These are phyloP conservation scores for Rhodosporidiobolus odoratus DNA, from an alignment of 768 basidiomycete species.

Conservation along the genomic window DNA sequence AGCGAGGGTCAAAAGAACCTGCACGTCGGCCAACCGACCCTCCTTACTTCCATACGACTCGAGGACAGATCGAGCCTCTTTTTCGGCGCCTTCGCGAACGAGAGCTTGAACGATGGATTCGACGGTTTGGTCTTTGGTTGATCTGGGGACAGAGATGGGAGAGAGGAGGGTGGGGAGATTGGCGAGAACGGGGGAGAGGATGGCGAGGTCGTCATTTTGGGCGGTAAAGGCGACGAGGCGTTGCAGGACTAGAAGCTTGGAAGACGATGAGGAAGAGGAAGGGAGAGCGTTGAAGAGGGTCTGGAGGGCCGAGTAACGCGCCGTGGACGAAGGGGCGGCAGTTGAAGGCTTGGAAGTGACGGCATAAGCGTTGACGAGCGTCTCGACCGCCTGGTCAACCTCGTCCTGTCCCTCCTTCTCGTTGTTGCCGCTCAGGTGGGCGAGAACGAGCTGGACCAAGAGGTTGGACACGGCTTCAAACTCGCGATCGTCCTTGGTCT, in stretches of 20 bases:
- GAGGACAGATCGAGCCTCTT: constrained; percentile 20
- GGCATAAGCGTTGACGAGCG: not conserved
- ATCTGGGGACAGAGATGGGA: constrained; percentile 18
- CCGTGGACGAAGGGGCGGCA: constrained; percentile 19
- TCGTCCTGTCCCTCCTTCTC: too few species aligned
- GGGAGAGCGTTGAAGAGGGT: constrained; percentile 39
- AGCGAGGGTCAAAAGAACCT: constrained; percentile 30
- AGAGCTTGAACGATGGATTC: not conserved
- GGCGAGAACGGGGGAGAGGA: constrained; percentile 29
- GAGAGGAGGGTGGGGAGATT: constrained; percentile 16
- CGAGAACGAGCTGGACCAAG: constrained; percentile 28
- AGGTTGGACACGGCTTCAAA: constrained; percentile 36
- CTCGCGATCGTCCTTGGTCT: constrained; percentile 4
- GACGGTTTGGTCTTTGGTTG: constrained; percentile 1
- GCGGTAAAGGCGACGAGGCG: constrained; percentile 20
- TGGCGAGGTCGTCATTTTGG: constrained; percentile 32
- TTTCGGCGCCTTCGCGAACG: not conserved
- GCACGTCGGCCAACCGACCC: constrained; percentile 10
- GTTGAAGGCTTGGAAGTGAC: not conserved
- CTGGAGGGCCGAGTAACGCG: constrained; percentile 27
- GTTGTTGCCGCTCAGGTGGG: not conserved
- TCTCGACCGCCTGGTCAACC: constrained; percentile 13
- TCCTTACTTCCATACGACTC: constrained; percentile 3
- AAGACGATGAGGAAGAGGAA: not conserved
- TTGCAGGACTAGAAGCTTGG: constrained; percentile 24